A percentile compares a stretch with the other conserved stretches of the same genome.
Conservation (phyloP, 1,284 basidiomycete species). For the Coriolopsis trogii region DNA sequence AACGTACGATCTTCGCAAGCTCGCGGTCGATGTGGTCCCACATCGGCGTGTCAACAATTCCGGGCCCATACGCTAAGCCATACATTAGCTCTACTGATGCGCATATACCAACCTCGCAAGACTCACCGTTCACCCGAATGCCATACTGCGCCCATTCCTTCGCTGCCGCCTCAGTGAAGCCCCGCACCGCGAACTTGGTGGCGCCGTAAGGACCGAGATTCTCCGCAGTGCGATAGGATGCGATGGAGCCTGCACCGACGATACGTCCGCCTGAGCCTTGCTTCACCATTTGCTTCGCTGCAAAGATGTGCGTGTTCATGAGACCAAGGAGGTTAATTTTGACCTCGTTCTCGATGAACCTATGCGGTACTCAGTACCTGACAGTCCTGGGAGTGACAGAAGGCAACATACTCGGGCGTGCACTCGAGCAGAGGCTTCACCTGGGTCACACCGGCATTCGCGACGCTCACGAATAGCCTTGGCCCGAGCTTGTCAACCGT, state of each 20-base stretch:
- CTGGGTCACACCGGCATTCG: constrained; percentile 44
- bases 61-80: constrained; percentile 37
- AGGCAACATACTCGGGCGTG: constrained; percentile 32
- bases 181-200: constrained; percentile 47
- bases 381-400: background rate
- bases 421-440: constrained; percentile 36
- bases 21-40: constrained; percentile 41
- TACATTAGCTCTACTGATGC: too few relatives aligned
- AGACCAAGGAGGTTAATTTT: constrained; percentile 37
- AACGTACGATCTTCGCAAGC: constrained; percentile 34
- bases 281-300: constrained; percentile 46
- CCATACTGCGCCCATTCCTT: constrained; percentile 39
- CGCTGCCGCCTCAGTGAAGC: constrained; percentile 42
- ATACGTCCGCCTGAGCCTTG: constrained; percentile 45
- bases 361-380: constrained; percentile 2
- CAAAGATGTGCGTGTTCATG: constrained; percentile 40
- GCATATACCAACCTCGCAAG: background rate
- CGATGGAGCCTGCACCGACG: constrained; percentile 40
- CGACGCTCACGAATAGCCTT: constrained; percentile 39
- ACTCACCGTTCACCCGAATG: constrained; percentile 37
- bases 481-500: constrained; percentile 37
- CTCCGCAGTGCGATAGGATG: constrained; percentile 37
- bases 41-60: constrained; percentile 40
- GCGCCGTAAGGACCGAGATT: constrained; percentile 39
- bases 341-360: constrained; percentile 39